Evolutionary conservation across 495 filamentous ascomycete species (phyloP).

Genomic region (Echria macrotheca): DNA sequence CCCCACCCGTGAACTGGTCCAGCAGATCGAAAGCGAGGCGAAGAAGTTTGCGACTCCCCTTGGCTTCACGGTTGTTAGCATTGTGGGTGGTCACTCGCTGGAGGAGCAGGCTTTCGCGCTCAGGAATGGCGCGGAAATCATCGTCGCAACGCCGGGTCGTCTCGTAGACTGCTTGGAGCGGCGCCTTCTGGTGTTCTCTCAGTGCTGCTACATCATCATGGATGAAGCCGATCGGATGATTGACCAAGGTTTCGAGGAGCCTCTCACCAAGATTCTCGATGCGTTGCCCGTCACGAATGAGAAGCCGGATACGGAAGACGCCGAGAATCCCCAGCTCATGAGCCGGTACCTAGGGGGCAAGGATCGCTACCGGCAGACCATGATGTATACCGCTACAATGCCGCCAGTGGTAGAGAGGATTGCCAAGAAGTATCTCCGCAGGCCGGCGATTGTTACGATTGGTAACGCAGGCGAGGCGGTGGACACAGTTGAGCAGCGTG

Average conservation of each 20-base stretch:
- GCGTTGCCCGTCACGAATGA: conserved; percentile 93
- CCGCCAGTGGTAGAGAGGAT: conserved; percentile 89
- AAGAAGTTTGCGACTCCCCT: conserved; percentile 88
- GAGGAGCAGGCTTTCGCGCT: conserved; percentile 93
- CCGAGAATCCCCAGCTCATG: conserved; percentile 83
- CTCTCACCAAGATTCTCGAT: conserved; percentile 96
- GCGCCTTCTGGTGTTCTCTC: conserved; percentile 81
- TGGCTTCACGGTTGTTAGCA: conserved; percentile 92
- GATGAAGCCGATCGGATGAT: conserved; percentile 99
- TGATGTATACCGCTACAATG: conserved; percentile 99
- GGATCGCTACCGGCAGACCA: conserved; percentile 91
- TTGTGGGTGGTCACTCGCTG: conserved; percentile 92
- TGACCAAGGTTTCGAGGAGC: conserved; percentile 95
- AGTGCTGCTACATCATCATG: conserved; percentile 96
- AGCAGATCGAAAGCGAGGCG: conserved; percentile 95
- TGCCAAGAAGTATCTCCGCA: conserved; percentile 88
- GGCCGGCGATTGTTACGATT: conserved; percentile 92
- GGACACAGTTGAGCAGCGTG: conserved; percentile 95
- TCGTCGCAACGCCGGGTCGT: conserved; percentile 96
- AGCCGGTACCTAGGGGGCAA: conserved; percentile 73
- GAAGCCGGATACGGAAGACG: conserved; percentile 93
- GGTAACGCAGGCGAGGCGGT: conserved; percentile 96
- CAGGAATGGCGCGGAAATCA: conserved; percentile 95
- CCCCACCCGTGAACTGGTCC: conserved; percentile 95
- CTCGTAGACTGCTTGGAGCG: conserved; percentile 96